These are phyloP conservation scores for Mesotaenium endlicherianum DNA, from an alignment of 139 green algal species.

Conservation along the genomic window DNA sequence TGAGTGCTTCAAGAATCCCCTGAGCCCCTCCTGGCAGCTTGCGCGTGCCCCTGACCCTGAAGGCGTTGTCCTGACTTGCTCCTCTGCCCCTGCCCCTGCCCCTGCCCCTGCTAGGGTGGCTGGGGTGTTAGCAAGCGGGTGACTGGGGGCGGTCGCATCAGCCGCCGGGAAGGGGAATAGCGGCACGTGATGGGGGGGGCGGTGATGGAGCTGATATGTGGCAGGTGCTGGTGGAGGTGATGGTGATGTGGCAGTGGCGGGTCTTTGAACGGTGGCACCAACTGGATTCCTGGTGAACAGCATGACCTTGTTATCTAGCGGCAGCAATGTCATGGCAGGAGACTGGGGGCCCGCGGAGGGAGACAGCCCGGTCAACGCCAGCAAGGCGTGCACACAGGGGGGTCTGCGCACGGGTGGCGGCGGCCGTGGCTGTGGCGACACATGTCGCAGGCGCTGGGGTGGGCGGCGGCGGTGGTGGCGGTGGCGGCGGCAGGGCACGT, in stretches of 20 bases:
- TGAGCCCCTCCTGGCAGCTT: too few relatives aligned
- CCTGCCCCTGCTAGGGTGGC: background rate
- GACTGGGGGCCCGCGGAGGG: background rate
- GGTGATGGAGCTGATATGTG: background rate
- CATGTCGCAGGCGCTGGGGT: background rate
- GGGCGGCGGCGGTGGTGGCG: background rate
- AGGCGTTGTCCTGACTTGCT: too few relatives aligned
- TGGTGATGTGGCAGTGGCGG: background rate
- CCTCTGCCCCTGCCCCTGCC: too few relatives aligned
- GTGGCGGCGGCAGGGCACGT: background rate
- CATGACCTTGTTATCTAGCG: background rate
- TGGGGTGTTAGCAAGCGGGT: background rate
- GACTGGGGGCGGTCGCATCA: background rate
- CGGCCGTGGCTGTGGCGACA: background rate
- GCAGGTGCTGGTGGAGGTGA: background rate
- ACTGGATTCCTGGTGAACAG: conserved; percentile 1
- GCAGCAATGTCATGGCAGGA: background rate
- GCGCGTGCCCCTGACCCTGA: too few relatives aligned
- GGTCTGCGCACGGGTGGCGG: background rate
- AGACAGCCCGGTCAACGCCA: background rate
- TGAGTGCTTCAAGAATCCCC: too few relatives aligned
- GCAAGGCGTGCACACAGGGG: background rate
- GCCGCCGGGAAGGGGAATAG: background rate
- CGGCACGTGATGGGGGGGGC: background rate
- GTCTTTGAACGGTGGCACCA: background rate